Base-by-base conservation (phyloP, 2,329 filamentous ascomycete species). In the Hypoxylon sp. region DNA sequence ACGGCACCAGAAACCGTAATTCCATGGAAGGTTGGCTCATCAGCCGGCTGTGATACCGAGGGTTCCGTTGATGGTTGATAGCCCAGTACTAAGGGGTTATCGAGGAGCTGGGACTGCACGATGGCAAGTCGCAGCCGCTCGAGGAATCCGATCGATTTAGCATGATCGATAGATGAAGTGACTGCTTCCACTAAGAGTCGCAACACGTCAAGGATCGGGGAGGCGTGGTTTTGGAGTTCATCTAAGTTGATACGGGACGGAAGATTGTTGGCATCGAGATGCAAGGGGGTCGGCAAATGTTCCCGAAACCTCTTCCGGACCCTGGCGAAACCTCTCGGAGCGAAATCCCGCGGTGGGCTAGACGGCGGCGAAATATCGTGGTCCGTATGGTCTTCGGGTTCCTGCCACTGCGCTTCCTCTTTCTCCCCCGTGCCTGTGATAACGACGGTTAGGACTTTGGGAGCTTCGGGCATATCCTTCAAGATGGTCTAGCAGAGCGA, bases 51-150 rank as follows among this genome's bases (percentile, higher is more conserved):
- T 5, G 70, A 68, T 19, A 67, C 60, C 12, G 63, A 34, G n/a
- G 67, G 46, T 19, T 74, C 73, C 6, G 71, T 46, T 16, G 67
- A 61, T 11, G 70, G 54, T 54, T 74, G 72, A 19, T 70, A 70
- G 5, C 75, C 73, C 34, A 75, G 56, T n/a, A 72, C 66, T 51
- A 76, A 70, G n/a, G 75, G 73, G 50, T 76, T 74, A 29, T 77
- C 74, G 34, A 76, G 54, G 25, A 78, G 73, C 41, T 77, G 75
- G 30, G 76, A 78, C 51, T 77, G 74, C 23, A 76, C 70, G 50
- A 77, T 76, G 46, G 74, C 72, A 45, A 76, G 74, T 9, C 75
- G 74, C n/a, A 78, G 70, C 25, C 75, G 72, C 67, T 78, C 76
- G 58, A 78, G 70, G 61, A 77, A 77, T 14, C 72, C 74, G 60